These are phyloP conservation scores for Yarrowia yakushimensis DNA, from an alignment of 805 yeast genomes.

Conservation along the genomic window DNA sequence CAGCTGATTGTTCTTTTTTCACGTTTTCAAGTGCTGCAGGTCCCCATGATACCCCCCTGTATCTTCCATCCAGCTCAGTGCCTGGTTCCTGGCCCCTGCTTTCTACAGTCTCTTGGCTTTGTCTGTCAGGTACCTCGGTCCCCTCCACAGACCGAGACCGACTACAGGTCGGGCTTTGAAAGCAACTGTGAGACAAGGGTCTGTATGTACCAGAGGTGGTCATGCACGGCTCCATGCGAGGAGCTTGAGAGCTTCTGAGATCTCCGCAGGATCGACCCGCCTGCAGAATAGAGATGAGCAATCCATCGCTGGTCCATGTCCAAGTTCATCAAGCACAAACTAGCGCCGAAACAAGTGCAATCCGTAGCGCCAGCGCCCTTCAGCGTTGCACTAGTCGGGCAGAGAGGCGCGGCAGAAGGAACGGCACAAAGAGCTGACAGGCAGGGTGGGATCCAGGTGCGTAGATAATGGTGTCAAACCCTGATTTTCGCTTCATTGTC, in stretches of 20 bases:
- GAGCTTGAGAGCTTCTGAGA: too few relatives aligned
- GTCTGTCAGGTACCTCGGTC: background rate
- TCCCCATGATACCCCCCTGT: too few relatives aligned
- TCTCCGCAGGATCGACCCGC: too few relatives aligned
- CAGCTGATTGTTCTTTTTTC: background rate
- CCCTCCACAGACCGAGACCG: background rate
- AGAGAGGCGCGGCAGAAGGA: background rate
- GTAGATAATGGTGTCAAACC: background rate
- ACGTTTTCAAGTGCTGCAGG: too few relatives aligned
- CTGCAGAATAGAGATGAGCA: too few relatives aligned
- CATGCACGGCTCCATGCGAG: constrained; percentile 6
- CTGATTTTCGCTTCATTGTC: background rate
- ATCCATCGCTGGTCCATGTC: too few relatives aligned
- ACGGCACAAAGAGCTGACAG: background rate
- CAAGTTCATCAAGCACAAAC: too few relatives aligned
- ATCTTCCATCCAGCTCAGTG: background rate
- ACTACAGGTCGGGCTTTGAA: background rate
- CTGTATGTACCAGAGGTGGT: background rate
- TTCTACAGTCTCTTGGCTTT: background rate
- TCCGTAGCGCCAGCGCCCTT: too few relatives aligned
- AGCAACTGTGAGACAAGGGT: background rate
- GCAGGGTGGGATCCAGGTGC: background rate
- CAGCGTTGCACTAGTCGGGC: background rate
- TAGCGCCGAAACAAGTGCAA: too few relatives aligned
- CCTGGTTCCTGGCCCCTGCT: constrained; percentile 4